Base-by-base conservation (phyloP, 805 yeast species). In the Suhomyces emberorum region DNA sequence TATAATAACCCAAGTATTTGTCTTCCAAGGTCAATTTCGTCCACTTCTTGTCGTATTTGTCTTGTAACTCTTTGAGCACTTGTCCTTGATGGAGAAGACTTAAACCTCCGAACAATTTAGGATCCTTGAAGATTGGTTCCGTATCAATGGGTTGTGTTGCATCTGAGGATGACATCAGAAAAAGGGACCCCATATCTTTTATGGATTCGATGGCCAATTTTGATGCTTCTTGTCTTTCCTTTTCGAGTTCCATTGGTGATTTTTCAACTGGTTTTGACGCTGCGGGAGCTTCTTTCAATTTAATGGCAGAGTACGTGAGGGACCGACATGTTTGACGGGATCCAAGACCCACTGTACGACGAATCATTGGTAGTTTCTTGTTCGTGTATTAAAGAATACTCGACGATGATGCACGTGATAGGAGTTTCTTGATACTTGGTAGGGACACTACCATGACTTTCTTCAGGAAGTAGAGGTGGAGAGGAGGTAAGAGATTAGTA, bases 21-120 rank as follows among this genome's bases (percentile, higher is more conserved):
- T 72, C 72, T 34, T 73, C 69, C 9, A 42, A 42, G 3, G 76
- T 65, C 30, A 81, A 44, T 27, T 63, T 57, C 2, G 55, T 54
- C 95, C 95, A 84, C 36, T 72, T 67, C 35, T 67, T 67, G 44
- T 73, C 77, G 50, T 60, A 63, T 38, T 68, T 75, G 51, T 45
- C 72, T 55, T 55, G 79, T 57, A 69, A 56, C 40, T 78, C 81
- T 27, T 70, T 69, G 19, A 74, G 59, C 14, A 71, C 72, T 45
- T 77, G 82, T 32, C 81, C 78, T 48, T 80, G 79, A 44, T 74
- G 81, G 23, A 76, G 61, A 15, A 76, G 55, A 50, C 54, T 67
- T 48, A 56, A 57, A 15, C 50, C 38, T 4, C 46, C 61, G 44
- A 57, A 64, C 21, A 59, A 47, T 8, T 39, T 35, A 2, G 76